These are phyloP conservation scores for Phaffia rhodozyma DNA, from an alignment of 1,284 basidiomycete species.

Conservation along the genomic window DNA sequence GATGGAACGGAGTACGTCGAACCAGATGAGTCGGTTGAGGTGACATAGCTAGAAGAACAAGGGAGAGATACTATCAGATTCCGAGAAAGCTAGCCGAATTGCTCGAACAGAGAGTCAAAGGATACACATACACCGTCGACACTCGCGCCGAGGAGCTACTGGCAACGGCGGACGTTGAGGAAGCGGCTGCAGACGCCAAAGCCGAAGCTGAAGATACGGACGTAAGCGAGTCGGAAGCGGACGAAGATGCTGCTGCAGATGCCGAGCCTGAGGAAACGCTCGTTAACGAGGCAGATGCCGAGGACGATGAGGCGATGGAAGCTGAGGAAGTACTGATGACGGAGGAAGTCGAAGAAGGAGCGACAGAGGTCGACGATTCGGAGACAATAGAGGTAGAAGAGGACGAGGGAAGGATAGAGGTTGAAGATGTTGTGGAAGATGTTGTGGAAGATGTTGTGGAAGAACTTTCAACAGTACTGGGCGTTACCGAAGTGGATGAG, in stretches of 20 bases:
- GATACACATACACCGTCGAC: not conserved
- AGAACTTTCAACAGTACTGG: not conserved
- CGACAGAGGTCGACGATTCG: not conserved
- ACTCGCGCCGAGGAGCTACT: not conserved
- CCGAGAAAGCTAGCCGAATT: not conserved
- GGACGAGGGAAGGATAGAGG: not conserved
- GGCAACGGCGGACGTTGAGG: not conserved
- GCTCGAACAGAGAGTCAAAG: not conserved
- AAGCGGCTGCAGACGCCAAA: not conserved
- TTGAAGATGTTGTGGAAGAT: constrained; percentile 5
- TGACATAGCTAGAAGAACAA: constrained; percentile 7
- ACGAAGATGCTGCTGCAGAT: not conserved
- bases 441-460: no score
- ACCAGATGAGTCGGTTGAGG: constrained; percentile 9
- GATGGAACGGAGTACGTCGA: not conserved
- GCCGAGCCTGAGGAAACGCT: not conserved
- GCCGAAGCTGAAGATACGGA: not conserved
- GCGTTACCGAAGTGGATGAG: not conserved
- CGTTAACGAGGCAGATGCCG: not conserved
- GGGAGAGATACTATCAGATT: not conserved
- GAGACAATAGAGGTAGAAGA: not conserved
- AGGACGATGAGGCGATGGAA: not conserved
- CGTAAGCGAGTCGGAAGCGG: not conserved
- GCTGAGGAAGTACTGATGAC: not conserved
- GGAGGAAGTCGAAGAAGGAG: not conserved